These are phyloP conservation scores for Metschnikowia shivogae DNA, from an alignment of 805 yeast species.

Conservation along the genomic window DNA sequence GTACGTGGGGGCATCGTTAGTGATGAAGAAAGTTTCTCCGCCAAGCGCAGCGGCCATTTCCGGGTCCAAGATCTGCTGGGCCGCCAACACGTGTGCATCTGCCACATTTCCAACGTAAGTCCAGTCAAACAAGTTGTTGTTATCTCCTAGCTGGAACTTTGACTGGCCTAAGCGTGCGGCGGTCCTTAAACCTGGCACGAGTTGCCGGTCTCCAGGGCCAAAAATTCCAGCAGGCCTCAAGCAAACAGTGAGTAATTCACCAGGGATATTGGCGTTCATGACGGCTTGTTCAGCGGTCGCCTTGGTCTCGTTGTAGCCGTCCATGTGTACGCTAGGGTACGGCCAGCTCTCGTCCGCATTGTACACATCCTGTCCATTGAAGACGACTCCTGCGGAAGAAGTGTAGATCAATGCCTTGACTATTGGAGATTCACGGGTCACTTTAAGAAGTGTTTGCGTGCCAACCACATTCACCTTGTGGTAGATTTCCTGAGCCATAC, in stretches of 20 bases:
- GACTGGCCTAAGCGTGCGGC: constrained; percentile 84
- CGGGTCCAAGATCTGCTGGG: constrained; percentile 60
- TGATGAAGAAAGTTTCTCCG: constrained; percentile 85
- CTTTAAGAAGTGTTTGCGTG: constrained; percentile 67
- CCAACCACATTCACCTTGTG: constrained; percentile 90
- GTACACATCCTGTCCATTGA: constrained; percentile 87
- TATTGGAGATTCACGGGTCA: constrained; percentile 45
- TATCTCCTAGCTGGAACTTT: constrained; percentile 91
- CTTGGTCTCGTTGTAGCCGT: constrained; percentile 92
- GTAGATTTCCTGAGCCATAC: constrained; percentile 70
- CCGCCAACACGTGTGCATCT: constrained; percentile 92
- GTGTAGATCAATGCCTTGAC: constrained; percentile 82
- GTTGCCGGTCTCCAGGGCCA: constrained; percentile 97
- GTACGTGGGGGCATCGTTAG: constrained; percentile 92
- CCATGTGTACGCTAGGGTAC: constrained; percentile 88
- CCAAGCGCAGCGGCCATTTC: constrained; percentile 46
- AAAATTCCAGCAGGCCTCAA: constrained; percentile 96
- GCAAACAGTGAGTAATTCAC: constrained; percentile 70
- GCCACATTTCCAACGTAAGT: constrained; percentile 99
- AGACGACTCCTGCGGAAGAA: constrained; percentile 95
- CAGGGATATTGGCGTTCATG: constrained; percentile 60
- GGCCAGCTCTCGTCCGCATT: constrained; percentile 96
- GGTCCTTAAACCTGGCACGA: constrained; percentile 85
- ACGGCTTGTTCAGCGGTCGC: constrained; percentile 86
- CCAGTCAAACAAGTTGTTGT: constrained; percentile 91